These are phyloP conservation scores for Crassisporium funariophilum DNA, from an alignment of 768 basidiomycete species.

Conservation along the genomic window DNA sequence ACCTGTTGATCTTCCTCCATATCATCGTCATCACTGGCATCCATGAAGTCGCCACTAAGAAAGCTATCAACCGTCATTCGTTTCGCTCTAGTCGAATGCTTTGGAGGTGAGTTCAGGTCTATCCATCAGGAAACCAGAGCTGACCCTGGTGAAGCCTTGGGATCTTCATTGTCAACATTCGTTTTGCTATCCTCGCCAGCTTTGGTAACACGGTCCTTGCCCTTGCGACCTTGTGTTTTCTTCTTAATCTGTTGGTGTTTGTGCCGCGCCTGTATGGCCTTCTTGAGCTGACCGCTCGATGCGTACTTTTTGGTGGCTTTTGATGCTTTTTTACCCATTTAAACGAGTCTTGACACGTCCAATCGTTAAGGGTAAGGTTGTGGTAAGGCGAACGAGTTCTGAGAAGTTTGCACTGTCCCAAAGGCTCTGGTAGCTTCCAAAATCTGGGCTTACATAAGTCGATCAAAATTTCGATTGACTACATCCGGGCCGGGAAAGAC, in stretches of 20 bases:
- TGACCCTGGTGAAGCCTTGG: slow-evolving; percentile 17
- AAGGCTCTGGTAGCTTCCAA: not conserved
- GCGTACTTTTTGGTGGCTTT: slow-evolving; percentile 90
- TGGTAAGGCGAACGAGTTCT: not conserved
- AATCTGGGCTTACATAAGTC: not conserved
- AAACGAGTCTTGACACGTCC: no score
- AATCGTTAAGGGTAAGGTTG: not conserved
- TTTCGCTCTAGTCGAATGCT: slow-evolving; percentile 34
- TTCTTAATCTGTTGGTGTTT: slow-evolving; percentile 78
- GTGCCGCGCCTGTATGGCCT: slow-evolving; percentile 80
- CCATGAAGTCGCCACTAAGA: slow-evolving; percentile 73
- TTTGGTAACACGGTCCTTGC: slow-evolving; percentile 35
- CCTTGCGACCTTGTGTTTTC: slow-evolving; percentile 47
- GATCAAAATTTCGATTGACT: not conserved
- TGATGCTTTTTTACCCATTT: slow-evolving; percentile 59
- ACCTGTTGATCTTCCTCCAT: slow-evolving; percentile 31
- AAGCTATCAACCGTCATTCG: slow-evolving; percentile 78
- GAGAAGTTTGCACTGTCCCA: not conserved
- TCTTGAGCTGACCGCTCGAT: slow-evolving; percentile 84
- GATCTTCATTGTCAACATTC: slow-evolving; percentile 30
- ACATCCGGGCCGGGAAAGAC: not conserved
- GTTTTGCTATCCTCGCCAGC: slow-evolving; percentile 40
- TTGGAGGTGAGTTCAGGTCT: not conserved
- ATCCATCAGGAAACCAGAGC: not conserved
- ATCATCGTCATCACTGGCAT: slow-evolving; percentile 53